Conservation (phyloP, 2,329 filamentous ascomycete species). For the Taxawa tesnikishii region DNA sequence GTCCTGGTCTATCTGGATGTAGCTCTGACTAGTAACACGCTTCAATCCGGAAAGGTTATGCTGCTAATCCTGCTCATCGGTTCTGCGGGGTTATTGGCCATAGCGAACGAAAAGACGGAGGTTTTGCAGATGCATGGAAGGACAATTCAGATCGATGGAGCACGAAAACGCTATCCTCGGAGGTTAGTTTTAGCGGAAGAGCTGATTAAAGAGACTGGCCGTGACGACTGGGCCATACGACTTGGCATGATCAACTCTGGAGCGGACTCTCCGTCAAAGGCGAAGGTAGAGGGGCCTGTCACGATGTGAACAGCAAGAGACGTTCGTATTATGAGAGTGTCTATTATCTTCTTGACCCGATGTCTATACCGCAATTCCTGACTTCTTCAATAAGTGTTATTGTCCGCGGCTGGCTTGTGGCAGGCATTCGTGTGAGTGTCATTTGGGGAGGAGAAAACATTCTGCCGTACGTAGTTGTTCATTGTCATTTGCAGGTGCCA, state of each 20-base stretch:
- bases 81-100: conserved; percentile 41
- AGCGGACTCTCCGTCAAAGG: background rate
- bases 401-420: no score
- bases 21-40: conserved; percentile 43
- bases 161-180: conserved; percentile 19
- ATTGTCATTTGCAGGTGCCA: no score
- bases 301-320: background rate
- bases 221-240: conserved; percentile 24
- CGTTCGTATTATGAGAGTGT: no score
- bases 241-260: conserved; percentile 23
- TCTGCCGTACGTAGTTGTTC: no score
- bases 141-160: conserved; percentile 13
- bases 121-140: conserved; percentile 41
- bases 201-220: conserved; percentile 22
- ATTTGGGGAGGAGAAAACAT: no score
- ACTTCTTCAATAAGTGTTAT: no score
- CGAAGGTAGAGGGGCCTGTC: background rate
- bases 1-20: conserved; percentile 47
- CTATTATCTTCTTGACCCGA: no score
- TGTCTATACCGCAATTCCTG: no score
- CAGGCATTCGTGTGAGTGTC: no score
- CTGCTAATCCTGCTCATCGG: conserved; percentile 39
- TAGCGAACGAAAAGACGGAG: conserved; percentile 40
- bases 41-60: conserved; percentile 38
- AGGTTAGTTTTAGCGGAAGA: conserved; percentile 25